phyloP scores from a whole-genome alignment of 2,329 filamentous ascomycete species.

The Furcasterigmium sp. region DNA sequence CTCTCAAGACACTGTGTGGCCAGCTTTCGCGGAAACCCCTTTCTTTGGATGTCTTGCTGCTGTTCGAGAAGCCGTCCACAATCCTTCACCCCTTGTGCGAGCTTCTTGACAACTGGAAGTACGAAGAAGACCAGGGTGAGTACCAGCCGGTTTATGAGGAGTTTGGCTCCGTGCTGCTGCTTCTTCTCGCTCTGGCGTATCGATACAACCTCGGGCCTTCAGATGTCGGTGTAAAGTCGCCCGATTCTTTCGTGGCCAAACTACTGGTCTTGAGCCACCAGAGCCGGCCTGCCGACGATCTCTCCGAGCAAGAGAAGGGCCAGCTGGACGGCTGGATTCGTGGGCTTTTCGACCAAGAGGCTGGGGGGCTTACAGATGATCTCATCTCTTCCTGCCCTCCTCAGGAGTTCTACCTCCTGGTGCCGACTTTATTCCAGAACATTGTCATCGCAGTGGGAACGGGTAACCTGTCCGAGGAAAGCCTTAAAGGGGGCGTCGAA shows the following conservation, averaged over 20 bases:
- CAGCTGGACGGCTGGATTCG: conserved; percentile 72
- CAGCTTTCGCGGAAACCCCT: conserved; percentile 68
- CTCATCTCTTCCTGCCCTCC: conserved; percentile 77
- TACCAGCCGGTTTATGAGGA: conserved; percentile 85
- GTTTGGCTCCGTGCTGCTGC: conserved; percentile 70
- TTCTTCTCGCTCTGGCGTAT: conserved; percentile 70
- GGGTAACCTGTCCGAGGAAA: conserved; percentile 61
- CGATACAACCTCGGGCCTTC: conserved; percentile 62
- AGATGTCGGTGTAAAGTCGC: conserved; percentile 56
- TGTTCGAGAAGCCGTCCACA: conserved; percentile 67
- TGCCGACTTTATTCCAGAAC: conserved; percentile 72
- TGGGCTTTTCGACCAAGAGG: conserved; percentile 70
- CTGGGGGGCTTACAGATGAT: conserved; percentile 70
- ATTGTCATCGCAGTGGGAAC: conserved; percentile 66
- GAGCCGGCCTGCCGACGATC: conserved; percentile 50
- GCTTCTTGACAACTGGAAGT: conserved; percentile 72
- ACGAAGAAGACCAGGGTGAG: conserved; percentile 79
- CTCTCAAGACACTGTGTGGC: conserved; percentile 69
- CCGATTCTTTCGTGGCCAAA: conserved; percentile 64
- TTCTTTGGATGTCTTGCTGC: conserved; percentile 67
- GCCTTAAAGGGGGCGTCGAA: conserved; percentile 69
- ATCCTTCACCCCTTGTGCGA: conserved; percentile 70
- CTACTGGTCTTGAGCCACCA: conserved; percentile 57
- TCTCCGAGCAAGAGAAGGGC: conserved; percentile 58
- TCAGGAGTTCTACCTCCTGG: conserved; percentile 75